phyloP scores from a whole-genome alignment of 2,329 filamentous ascomycete genomes.

The Alternaria consortialis region DNA sequence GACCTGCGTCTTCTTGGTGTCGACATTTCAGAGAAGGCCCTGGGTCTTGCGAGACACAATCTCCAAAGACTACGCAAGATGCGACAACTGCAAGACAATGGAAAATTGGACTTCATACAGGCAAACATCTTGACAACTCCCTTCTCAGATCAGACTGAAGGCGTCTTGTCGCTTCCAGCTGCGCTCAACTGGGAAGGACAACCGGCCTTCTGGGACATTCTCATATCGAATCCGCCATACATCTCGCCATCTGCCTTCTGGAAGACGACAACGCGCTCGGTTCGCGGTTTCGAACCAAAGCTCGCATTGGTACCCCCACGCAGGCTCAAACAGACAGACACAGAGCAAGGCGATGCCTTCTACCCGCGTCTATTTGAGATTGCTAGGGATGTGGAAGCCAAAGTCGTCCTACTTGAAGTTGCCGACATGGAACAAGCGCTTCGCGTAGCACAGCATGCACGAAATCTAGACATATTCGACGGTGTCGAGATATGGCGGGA shows the following conservation, averaged over 20 bases:
- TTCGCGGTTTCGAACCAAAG: conserved; percentile 81
- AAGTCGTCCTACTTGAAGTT: conserved; percentile 73
- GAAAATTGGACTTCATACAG: conserved; percentile 57
- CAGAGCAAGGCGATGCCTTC: conserved; percentile 64
- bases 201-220: conserved; percentile 61
- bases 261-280: conserved; percentile 73
- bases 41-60: conserved; percentile 73
- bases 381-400: conserved; percentile 60
- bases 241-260: conserved; percentile 73
- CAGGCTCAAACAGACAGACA: conserved; percentile 24
- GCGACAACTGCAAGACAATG: conserved; percentile 2
- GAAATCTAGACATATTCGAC: conserved; percentile 39
- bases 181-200: conserved; percentile 24
- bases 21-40: conserved; percentile 74
- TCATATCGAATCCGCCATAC: conserved; percentile 92
- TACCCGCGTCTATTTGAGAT: conserved; percentile 72
- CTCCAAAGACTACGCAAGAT: conserved; percentile 52
- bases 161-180: conserved; percentile 23
- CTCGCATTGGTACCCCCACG: conserved; percentile 72
- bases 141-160: conserved; percentile 52
- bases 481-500: conserved; percentile 77
- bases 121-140: conserved; percentile 60
- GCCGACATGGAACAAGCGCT: conserved; percentile 73
- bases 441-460: conserved; percentile 65
- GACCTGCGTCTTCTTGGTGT: conserved; percentile 69